A percentile compares a stretch with the other conserved stretches of the same genome.
phyloP scores from a whole-genome alignment of 345 rosid genomes.

The Brassica rapa region DNA sequence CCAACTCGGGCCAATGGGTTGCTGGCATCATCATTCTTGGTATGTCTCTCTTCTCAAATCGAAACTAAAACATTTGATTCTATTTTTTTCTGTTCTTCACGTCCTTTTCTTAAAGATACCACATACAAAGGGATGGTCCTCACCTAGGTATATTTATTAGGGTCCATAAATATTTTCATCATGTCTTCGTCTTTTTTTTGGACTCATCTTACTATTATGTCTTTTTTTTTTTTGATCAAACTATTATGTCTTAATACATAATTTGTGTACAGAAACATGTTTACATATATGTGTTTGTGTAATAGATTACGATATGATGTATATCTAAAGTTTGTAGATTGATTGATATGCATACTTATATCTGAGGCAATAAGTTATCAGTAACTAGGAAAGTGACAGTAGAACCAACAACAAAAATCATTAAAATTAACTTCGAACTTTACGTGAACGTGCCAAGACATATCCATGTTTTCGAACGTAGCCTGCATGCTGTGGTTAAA shows the following conservation, averaged over 20 bases:
- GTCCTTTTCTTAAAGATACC: slow-evolving; percentile 34
- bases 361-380: slow-evolving; percentile 36
- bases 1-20: slow-evolving; percentile 69
- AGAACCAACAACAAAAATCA: background rate
- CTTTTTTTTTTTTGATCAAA: too few species aligned
- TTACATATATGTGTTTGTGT: background rate
- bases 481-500: slow-evolving; percentile 28
- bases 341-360: slow-evolving; percentile 36
- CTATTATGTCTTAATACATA: background rate
- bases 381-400: slow-evolving; percentile 34
- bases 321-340: slow-evolving; percentile 34
- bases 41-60: slow-evolving; percentile 42
- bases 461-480: slow-evolving; percentile 32
- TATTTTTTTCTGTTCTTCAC: background rate
- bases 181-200: slow-evolving; percentile 3
- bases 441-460: slow-evolving; percentile 38
- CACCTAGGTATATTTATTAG: slow-evolving; percentile 6
- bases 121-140: slow-evolving; percentile 29
- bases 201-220: slow-evolving; percentile 7
- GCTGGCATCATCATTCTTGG: slow-evolving; percentile 80
- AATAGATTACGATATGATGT: slow-evolving; percentile 34
- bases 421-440: slow-evolving; percentile 5
- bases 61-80: background rate
- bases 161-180: slow-evolving; percentile 7
- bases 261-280: slow-evolving; percentile 1